Evolutionary conservation across 106 monocot species (phyloP).

Genomic region (Phalaenopsis equestris): DNA sequence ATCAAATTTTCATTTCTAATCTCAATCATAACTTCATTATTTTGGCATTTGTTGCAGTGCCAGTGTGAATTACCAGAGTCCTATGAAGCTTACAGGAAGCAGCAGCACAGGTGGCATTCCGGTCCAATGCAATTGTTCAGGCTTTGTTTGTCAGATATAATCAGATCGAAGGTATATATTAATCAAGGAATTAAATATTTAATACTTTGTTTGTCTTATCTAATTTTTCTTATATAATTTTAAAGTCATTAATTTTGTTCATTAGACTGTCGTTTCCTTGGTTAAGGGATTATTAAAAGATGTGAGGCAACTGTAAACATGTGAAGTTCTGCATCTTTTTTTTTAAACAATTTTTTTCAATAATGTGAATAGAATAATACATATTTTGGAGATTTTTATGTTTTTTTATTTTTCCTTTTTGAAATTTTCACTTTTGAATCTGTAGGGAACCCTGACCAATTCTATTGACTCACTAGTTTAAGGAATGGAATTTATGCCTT

Average conservation of each 20-base stretch:
- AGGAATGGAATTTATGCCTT: not conserved
- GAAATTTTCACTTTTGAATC: not conserved
- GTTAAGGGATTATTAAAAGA: not conserved
- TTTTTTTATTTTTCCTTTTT: not conserved
- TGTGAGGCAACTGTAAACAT: not conserved
- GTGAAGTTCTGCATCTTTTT: not conserved
- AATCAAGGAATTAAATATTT: not conserved
- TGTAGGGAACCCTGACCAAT: not conserved
- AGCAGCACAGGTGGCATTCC: conserved; percentile 96
- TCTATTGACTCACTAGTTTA: not conserved
- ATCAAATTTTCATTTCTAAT: not conserved
- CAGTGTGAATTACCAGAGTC: conserved; percentile 93
- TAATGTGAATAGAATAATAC: not conserved
- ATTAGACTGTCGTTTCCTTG: not conserved
- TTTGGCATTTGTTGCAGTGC: conserved; percentile 37
- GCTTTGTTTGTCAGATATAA: conserved; percentile 74
- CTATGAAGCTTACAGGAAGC: conserved; percentile 90
- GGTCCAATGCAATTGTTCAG: conserved; percentile 96
- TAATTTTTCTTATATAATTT: not conserved
- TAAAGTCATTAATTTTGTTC: not conserved
- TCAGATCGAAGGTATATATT: conserved; percentile 59
- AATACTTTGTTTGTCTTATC: not conserved
- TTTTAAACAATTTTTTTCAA: not conserved
- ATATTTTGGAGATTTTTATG: not conserved
- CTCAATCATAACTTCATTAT: not conserved